These are phyloP conservation scores for Boletus vinaceobasis DNA, from an alignment of 768 basidiomycete species.

Conservation along the genomic window DNA sequence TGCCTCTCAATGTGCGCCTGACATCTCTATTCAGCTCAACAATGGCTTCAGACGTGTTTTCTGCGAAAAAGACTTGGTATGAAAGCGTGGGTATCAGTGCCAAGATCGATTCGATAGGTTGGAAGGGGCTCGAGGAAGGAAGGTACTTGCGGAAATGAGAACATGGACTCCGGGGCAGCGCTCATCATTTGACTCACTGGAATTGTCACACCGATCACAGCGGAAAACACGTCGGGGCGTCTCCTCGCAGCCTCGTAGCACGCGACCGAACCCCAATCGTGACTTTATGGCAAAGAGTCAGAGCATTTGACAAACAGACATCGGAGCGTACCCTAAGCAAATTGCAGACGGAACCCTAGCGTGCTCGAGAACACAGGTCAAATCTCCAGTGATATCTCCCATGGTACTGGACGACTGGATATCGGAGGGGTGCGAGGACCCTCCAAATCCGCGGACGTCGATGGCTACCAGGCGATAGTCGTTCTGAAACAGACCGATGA, in stretches of 20 bases:
- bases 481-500: conserved; percentile 33
- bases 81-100: conserved; percentile 47
- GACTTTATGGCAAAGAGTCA: conserved; percentile 36
- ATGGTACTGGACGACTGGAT: conserved; percentile 54
- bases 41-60: conserved; percentile 43
- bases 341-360: conserved; percentile 47
- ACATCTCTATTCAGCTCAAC: conserved; percentile 55
- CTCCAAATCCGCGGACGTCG: conserved; percentile 68
- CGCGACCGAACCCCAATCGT: conserved; percentile 71
- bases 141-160: conserved; percentile 47
- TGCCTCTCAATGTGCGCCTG: conserved; percentile 54
- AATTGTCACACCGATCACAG: conserved; percentile 54
- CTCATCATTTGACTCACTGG: conserved; percentile 43
- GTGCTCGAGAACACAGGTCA: conserved; percentile 58
- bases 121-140: conserved; percentile 46
- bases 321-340: conserved; percentile 55
- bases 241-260: conserved; percentile 69
- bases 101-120: conserved; percentile 42
- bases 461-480: conserved; percentile 62
- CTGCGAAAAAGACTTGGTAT: conserved; percentile 65
- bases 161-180: background rate
- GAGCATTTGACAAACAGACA: background rate
- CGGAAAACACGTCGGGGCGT: conserved; percentile 62
- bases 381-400: conserved; percentile 58
- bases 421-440: conserved; percentile 64